phyloP scores from a whole-genome alignment of 73 alveolate species.

The Paramecium caudatum region DNA sequence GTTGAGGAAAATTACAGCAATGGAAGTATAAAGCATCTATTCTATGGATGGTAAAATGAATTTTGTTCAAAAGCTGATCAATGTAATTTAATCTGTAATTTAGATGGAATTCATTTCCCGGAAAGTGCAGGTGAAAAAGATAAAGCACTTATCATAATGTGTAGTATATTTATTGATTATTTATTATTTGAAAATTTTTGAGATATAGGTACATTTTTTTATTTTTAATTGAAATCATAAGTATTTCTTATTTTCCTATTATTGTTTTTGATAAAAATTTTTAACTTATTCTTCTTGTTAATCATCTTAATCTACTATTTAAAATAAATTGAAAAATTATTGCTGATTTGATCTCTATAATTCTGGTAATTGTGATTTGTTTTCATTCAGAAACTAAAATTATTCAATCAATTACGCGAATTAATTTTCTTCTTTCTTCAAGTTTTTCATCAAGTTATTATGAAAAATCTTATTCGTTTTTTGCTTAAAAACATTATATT shows the following conservation, averaged over 20 bases:
- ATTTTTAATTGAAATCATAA: slow-evolving; percentile 15
- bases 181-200: slow-evolving; percentile 66
- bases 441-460: slow-evolving; percentile 4
- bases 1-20: slow-evolving; percentile 26
- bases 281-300: slow-evolving; percentile 5
- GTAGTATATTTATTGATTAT: slow-evolving; percentile 63
- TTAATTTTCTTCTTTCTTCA: slow-evolving; percentile 47
- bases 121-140: slow-evolving; percentile 31
- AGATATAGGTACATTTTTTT: neutral
- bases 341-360: neutral
- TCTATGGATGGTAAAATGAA: slow-evolving; percentile 44
- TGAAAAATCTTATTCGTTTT: slow-evolving; percentile 16
- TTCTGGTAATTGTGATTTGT: slow-evolving; percentile 9
- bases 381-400: slow-evolving; percentile 18
- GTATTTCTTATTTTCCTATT: neutral
- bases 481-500: neutral
- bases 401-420: neutral
- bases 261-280: neutral
- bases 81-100: neutral
- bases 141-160: slow-evolving; percentile 33
- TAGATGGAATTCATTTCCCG: slow-evolving; percentile 62
- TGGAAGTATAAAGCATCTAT: slow-evolving; percentile 35
- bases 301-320: neutral
- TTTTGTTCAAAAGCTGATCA: slow-evolving; percentile 33
- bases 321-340: slow-evolving; percentile 25